A percentile compares a stretch with the other conserved stretches of the same genome.
Evolutionary conservation across 257 asterid genomes (phyloP).

Genomic region (Solanum chmielewskii): DNA sequence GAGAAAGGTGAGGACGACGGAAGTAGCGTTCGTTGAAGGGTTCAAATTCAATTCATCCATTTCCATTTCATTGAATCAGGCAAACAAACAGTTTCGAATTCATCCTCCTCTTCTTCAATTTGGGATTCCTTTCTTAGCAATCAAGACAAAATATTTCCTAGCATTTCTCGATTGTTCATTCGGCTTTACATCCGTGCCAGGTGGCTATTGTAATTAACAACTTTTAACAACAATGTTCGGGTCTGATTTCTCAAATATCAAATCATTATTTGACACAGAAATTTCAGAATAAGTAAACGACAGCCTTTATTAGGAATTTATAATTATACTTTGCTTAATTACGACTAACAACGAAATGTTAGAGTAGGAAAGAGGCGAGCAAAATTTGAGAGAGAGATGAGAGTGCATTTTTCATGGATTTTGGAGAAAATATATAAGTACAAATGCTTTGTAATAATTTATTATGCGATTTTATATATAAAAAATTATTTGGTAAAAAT

Average conservation of each 20-base stretch:
- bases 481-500: too few species aligned
- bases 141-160: neutral
- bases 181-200: neutral
- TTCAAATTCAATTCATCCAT: slow-evolving; percentile 21
- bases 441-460: neutral
- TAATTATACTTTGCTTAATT: too few species aligned
- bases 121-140: neutral
- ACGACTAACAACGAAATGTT: too few species aligned
- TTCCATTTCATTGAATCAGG: slow-evolving; percentile 6
- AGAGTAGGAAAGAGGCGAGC: neutral
- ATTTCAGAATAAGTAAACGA: neutral
- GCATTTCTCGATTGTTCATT: neutral
- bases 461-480: too few species aligned
- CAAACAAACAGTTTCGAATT: neutral
- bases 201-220: neutral
- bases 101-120: neutral
- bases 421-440: neutral
- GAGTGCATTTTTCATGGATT: neutral
- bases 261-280: too few species aligned
- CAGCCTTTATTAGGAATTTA: neutral
- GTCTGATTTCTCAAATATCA: neutral
- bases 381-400: neutral
- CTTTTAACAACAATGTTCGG: neutral
- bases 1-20: neutral
- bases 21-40: slow-evolving; percentile 16